phyloP scores from a whole-genome alignment of 805 yeast species.

The Cyberlindnera petersonii region DNA sequence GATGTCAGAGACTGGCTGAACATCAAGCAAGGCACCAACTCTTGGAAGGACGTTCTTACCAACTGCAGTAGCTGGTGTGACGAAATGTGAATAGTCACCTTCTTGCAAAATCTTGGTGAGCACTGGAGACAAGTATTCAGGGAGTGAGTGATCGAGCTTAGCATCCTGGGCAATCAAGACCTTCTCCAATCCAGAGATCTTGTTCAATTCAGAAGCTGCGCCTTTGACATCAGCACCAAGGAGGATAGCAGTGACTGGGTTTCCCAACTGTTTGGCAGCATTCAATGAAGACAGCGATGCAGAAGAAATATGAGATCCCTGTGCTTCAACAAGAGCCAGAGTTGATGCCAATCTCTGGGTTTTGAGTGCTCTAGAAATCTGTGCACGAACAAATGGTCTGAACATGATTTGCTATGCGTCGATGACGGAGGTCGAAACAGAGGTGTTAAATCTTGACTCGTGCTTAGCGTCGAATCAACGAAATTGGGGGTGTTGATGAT shows the following conservation, averaged over 20 bases:
- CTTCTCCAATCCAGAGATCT: conserved; percentile 40
- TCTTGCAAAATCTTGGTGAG: conserved; percentile 37
- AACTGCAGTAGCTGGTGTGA: conserved; percentile 78
- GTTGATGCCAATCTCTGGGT: conserved; percentile 56
- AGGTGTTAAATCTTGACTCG: too few species aligned
- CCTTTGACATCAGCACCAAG: conserved; percentile 59
- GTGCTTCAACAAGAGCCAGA: conserved; percentile 69
- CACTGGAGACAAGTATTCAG: conserved; percentile 80
- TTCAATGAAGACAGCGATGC: conserved; percentile 66
- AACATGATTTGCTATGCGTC: too few species aligned
- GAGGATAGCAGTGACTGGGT: conserved; percentile 75
- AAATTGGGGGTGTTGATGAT: too few species aligned
- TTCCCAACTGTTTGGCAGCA: conserved; percentile 75
- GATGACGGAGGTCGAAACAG: too few species aligned
- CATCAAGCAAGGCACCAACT: conserved; percentile 76
- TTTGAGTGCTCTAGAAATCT: neutral
- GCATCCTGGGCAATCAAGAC: conserved; percentile 53
- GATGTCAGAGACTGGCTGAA: conserved; percentile 85
- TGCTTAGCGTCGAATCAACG: too few species aligned
- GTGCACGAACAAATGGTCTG: conserved; percentile 10
- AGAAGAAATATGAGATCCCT: conserved; percentile 51
- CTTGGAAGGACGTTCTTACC: conserved; percentile 88
- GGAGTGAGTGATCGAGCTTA: conserved; percentile 64
- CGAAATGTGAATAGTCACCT: conserved; percentile 60
- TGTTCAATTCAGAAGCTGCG: conserved; percentile 48